A percentile compares a stretch with the other conserved stretches of the same genome.
phyloP scores from a whole-genome alignment of 306 rosid species.

The Cucumis sativus region Cucumber_9930_V3 NC_026655.2:25176001-25176500 shows the following conservation, averaged over 20 bases:
- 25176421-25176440: too few relatives aligned
- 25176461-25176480: too few relatives aligned
- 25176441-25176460: too few relatives aligned
- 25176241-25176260: conserved; percentile 59
- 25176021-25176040: too few relatives aligned
- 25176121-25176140: background rate
- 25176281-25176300: conserved; percentile 71
- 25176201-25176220: conserved; percentile 64
- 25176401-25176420: background rate
- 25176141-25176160: conserved; percentile 14
- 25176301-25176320: conserved; percentile 69
- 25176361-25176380: background rate
- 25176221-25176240: conserved; percentile 64
- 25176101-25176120: too few relatives aligned
- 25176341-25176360: background rate
- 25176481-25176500: too few relatives aligned
- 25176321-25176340: conserved; percentile 43
- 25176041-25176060: too few relatives aligned
- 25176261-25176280: conserved; percentile 68
- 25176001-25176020: too few relatives aligned
- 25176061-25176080: too few relatives aligned
- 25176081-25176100: too few relatives aligned
- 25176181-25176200: conserved; percentile 83
- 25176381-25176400: background rate
- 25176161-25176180: conserved; percentile 91